A percentile compares a stretch with the other conserved stretches of the same genome.
These are phyloP conservation scores for Acacia concinna DNA, from an alignment of 331 rosid genomes.

Conservation along the genomic window DNA sequence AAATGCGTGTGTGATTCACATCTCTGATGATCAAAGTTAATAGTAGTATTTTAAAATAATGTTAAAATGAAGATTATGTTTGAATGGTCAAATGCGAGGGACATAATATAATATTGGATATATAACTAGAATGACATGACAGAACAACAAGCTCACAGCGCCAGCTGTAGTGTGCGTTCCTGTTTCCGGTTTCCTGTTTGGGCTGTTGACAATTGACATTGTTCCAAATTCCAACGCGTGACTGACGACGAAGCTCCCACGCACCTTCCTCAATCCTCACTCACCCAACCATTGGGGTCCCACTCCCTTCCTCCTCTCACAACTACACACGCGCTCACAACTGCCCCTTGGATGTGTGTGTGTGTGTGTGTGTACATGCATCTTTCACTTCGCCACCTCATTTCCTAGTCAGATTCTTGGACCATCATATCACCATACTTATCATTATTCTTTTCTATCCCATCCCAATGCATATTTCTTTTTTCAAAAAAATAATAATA, in stretches of 20 bases:
- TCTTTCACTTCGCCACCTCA: background rate
- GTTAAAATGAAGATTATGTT: too few species aligned
- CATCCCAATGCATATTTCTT: background rate
- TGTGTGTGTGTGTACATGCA: background rate
- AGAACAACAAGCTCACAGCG: background rate
- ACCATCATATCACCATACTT: conserved; percentile 31
- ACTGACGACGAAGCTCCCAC: conserved; percentile 38
- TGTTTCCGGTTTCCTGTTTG: background rate
- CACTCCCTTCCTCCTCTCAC: background rate
- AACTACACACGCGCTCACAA: background rate
- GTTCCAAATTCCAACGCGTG: background rate
- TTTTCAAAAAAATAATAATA: too few species aligned
- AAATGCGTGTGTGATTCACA: background rate
- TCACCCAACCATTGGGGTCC: background rate
- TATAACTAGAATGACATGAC: background rate
- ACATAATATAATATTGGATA: too few species aligned
- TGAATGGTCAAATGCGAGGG: background rate
- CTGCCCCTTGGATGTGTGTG: background rate
- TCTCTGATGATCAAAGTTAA: background rate
- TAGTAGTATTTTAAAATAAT: too few species aligned
- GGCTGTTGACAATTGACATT: background rate
- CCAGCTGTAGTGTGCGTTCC: background rate
- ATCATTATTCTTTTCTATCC: background rate
- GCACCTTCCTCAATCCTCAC: conserved; percentile 24
- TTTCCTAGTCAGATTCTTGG: conserved; percentile 8